These are phyloP conservation scores for Coelastrella sp. DNA, from an alignment of 139 green algal species.

Conservation along the genomic window DNA sequence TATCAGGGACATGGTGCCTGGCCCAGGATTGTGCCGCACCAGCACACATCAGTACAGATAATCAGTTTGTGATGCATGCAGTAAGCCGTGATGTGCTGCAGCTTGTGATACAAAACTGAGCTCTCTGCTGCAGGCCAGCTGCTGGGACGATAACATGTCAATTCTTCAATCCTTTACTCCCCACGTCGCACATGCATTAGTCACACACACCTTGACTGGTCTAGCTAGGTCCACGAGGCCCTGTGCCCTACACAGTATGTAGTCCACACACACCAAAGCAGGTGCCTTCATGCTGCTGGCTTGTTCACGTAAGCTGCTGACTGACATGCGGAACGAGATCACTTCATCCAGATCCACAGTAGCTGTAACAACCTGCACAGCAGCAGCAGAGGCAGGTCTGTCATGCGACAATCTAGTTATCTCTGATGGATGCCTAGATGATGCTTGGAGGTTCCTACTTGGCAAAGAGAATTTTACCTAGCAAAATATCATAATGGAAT, in stretches of 20 bases:
- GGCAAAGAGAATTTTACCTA: no score
- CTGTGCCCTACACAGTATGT: conserved; percentile 59
- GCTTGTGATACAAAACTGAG: no score
- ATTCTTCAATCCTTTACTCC: no score
- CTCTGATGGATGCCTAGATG: no score
- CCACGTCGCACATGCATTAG: background rate
- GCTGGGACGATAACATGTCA: background rate
- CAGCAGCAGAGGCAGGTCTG: background rate
- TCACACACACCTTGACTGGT: background rate
- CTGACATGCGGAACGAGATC: conserved; percentile 75
- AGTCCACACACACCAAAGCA: conserved; percentile 68
- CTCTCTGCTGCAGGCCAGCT: background rate
- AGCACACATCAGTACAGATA: no score
- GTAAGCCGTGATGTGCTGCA: no score
- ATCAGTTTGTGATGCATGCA: no score
- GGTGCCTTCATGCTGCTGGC: conserved; percentile 50
- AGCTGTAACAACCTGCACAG: conserved; percentile 81
- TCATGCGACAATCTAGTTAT: no score
- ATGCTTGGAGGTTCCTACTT: no score
- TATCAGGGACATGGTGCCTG: no score
- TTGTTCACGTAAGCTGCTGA: conserved; percentile 86
- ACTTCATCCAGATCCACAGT: conserved; percentile 95
- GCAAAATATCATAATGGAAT: no score
- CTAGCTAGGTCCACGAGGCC: conserved; percentile 24
- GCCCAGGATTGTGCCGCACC: no score